Base-by-base conservation (phyloP, 176 grass and related monocot species). In the Oryza punctata region DNA sequence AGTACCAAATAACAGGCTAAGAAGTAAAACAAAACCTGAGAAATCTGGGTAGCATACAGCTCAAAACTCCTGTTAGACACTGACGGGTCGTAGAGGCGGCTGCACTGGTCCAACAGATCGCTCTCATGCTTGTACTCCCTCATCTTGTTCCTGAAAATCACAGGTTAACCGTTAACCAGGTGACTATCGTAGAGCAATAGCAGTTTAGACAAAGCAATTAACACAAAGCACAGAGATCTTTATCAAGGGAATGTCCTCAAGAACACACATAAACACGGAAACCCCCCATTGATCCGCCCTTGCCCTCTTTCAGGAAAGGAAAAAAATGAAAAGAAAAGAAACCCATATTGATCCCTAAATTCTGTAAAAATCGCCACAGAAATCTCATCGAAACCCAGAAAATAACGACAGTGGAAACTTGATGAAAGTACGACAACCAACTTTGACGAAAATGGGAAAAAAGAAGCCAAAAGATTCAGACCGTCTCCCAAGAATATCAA, bases 61-160 rank as follows among this genome's bases (percentile, higher is more conserved):
- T 93, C 91, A 70, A 93, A 95, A 79, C 65, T 78, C 13, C 81
- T 89, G 65, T 45, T 89, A 35, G 67, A 83, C 19, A 78, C 19
- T 76, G 93, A 91, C 44, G 81, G 82, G 73, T 93, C 87, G 38
- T 83, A 82, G 67, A 98, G 85, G 49, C 77, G 78, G 50, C 52
- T 81, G 65, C 87, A 95, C 27, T 83, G 74, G 43, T 93, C 93
- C 87, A 98, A 65, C 59, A 67, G 81, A 73, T 93, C 79, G 10
- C 91, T 90, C 74, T 90, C 85, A 67, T 87, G 41, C 77, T 71
- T 95, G 60, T 95, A 86, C 63, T 87, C 87, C 27, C 77, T 85
- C 54, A 93, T 79, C n/a, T 41, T 89, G 69, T 83, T 82, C 79
- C 96, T 95, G 81, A 44, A 77, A 88, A 86, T 76, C 28, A 66